Evolutionary conservation across 1,139 yeast genomes (phyloP), one percentile per base, ranked within the genome.

Genomic region (Kazachstania sp.): DNA sequence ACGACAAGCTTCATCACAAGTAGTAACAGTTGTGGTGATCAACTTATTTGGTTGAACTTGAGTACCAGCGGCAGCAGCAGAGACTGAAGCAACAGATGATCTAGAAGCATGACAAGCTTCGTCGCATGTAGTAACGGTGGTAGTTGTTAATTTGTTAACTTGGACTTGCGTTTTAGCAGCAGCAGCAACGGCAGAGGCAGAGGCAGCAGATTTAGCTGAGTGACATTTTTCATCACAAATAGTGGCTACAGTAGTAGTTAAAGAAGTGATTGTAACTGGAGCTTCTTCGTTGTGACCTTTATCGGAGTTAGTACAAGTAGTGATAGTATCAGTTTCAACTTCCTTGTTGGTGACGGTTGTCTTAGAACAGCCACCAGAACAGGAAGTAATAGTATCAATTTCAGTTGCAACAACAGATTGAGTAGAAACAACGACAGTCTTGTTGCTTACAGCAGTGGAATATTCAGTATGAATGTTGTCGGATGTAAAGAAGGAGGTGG

Each of bases 91-190:
- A 42, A 29, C 40, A 36, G 45, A 42, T 15, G 45, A 43, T 18
- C 28, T 44, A 4, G 41, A 29, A 7, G 30, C 16, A 13, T 41
- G 36, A 20, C 46, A 44, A 2, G 6, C 31, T 18, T 38, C 42
- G 18, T 44, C 41, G 23, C 46, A 44, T 3, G 16, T 9, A 11
- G 46, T 44, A 16, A 37, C 46, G 8, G 41, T 44, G 8, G 46
- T 38, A 15, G 45, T 42, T 1, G 26, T 28, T 20, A 30, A 15
- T n/a, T 13, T 37, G 32, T 28, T 12, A 4, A 20, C 20, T 12
- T 29, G 12, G 7, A 20, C 20, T 12, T 29, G 6, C 4, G 26
- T 23, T 23, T 23, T 4, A 30, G 28, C 3, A 18, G 19, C 23
- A 18, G 23, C 39, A 19, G 39, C 36, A n/a, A 39, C 29, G 23